Evolutionary conservation across 2,329 filamentous ascomycete species (phyloP), one percentile per base, ranked within the genome.

Genomic region (Corniculantispora saksenae): DNA sequence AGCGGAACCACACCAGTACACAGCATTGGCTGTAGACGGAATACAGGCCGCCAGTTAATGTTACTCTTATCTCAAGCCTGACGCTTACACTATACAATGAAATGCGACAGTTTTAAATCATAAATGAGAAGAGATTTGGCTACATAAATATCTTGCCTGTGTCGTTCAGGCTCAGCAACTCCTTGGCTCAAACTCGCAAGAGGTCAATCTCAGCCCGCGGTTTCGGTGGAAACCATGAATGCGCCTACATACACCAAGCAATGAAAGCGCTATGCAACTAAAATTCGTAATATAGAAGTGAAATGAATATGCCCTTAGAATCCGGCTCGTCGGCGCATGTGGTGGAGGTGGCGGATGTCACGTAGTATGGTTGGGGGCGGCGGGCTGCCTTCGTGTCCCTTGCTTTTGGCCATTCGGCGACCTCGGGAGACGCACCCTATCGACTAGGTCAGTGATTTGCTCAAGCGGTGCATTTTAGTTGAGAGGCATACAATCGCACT

Each of bases 401-500:
- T 64, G 38, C 53, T 58, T n/a, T 53, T 64, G 21, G 61, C 64
- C 47, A 66, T 56, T 35, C 68, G 60, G 57, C 75, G 75, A 17
- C 75, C 74, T 21, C 77, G 72, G 43, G 70, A 71, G 19, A 77
- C 77, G 62, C 78, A 80, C 77, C 78, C 78, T 80, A 29, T 50
- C 12, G 17, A 13, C 27, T 27, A 17, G 1, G 32, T 61, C 58
- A 66, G 35, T 48, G 29, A 21, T 38, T 27, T 54, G 32, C 43
- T n/a, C 25, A 23, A 2, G 27, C 3, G n/a, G 32, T 32, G 5
- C 32, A n/a, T 17, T 13, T 12, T 6, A 4, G 17, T 8, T 51
- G 53, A 25, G 54, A 50, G 19, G 64, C 69, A 25, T 69, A 70
- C 69, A 70, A 43, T 70, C 69, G 47, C 63, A 65, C 63, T 60